Evolutionary conservation across 2,329 filamentous ascomycete genomes (phyloP).

Genomic region (Dryadomyces quercivorus): DNA sequence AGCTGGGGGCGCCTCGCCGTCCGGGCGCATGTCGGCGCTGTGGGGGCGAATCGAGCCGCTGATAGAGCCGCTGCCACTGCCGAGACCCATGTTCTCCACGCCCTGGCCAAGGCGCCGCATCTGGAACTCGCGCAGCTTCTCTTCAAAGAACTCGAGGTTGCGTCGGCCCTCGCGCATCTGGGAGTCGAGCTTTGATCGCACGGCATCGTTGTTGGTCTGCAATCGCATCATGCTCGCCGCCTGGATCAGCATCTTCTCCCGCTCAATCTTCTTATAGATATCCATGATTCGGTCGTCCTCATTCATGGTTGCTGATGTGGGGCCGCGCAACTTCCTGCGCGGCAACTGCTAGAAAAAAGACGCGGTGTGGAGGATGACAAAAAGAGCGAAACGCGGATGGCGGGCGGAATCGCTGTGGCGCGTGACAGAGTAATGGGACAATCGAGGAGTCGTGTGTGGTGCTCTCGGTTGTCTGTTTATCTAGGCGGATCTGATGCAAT

Average conservation of each 20-base stretch:
- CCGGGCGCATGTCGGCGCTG: conserved; percentile 32
- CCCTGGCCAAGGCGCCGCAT: conserved; percentile 61
- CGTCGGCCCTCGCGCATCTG: conserved; percentile 88
- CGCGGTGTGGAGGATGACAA: not conserved
- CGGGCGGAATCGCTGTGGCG: not conserved
- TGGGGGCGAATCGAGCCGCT: conserved; percentile 26
- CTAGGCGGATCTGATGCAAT: not conserved
- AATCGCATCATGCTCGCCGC: conserved; percentile 91
- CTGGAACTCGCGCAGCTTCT: conserved; percentile 79
- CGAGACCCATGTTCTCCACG: conserved; percentile 54
- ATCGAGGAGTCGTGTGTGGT: not conserved
- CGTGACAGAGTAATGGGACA: not conserved
- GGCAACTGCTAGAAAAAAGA: not conserved
- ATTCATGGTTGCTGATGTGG: conserved; percentile 37
- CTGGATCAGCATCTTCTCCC: conserved; percentile 89
- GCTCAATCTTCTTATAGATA: conserved; percentile 94
- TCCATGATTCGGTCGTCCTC: conserved; percentile 58
- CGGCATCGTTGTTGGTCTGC: conserved; percentile 85
- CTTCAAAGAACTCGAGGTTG: conserved; percentile 86
- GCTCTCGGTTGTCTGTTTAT: not conserved
- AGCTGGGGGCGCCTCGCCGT: conserved; percentile 37
- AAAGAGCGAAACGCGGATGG: not conserved
- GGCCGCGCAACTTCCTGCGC: conserved; percentile 7
- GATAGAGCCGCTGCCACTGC: conserved; percentile 28
- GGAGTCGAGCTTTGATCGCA: conserved; percentile 80